These are phyloP conservation scores for Emergomyces orientalis DNA, from an alignment of 2,329 filamentous ascomycete genomes.

Conservation along the genomic window DNA sequence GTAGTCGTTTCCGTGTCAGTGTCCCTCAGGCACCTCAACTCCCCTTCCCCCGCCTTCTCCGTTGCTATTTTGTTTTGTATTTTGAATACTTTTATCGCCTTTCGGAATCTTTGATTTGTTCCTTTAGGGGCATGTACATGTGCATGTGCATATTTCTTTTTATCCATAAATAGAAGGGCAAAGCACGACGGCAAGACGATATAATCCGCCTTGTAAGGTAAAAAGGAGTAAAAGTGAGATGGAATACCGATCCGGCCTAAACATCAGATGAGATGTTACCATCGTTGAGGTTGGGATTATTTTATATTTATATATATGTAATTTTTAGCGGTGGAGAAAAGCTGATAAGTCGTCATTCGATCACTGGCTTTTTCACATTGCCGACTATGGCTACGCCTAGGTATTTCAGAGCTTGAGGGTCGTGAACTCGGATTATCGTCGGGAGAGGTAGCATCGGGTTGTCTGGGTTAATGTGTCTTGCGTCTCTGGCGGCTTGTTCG, in stretches of 20 bases:
- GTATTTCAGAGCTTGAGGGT: conserved; percentile 53
- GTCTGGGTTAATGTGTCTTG: conserved; percentile 74
- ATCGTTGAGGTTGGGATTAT: background rate
- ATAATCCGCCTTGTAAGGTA: background rate
- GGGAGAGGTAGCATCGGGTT: conserved; percentile 87
- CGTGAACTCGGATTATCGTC: conserved; percentile 68
- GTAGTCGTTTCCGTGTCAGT: background rate
- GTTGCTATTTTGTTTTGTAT: background rate
- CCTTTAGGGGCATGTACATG: background rate
- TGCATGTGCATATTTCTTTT: background rate
- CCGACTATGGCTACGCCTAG: conserved; percentile 56
- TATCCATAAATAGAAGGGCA: background rate
- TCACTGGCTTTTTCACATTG: conserved; percentile 53
- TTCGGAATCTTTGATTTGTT: background rate
- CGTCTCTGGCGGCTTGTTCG: conserved; percentile 88
- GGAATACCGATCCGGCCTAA: background rate
- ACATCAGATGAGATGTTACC: background rate
- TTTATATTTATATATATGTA: background rate
- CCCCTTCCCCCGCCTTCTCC: background rate
- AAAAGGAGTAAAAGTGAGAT: background rate
- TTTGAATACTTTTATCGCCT: background rate
- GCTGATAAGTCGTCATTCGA: conserved; percentile 41
- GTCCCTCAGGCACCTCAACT: background rate
- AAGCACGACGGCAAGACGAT: background rate
- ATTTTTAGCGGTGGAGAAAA: background rate